These are phyloP conservation scores for Paecilomyces variotii DNA, from an alignment of 2,329 filamentous ascomycete genomes.

Conservation along the genomic window DNA sequence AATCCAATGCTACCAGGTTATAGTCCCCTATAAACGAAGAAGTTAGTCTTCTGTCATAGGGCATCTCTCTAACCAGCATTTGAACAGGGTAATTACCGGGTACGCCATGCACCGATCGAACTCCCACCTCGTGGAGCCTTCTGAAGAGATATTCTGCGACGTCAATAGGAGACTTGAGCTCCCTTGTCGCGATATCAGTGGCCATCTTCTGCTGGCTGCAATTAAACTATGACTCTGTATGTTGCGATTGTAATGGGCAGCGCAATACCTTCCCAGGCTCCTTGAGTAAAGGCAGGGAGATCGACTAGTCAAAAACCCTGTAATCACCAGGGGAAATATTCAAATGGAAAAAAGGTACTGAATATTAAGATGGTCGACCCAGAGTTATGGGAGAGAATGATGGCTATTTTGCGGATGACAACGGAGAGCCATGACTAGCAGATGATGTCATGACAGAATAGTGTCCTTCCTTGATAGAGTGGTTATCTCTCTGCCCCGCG, in stretches of 20 bases:
- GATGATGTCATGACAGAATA: constrained; percentile 3
- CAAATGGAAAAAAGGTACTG: not conserved
- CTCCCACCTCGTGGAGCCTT: constrained; percentile 41
- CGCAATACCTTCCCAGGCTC: not conserved
- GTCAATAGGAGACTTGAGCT: constrained; percentile 38
- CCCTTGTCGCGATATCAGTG: constrained; percentile 36
- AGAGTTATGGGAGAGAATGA: not conserved
- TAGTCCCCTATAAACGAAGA: constrained; percentile 45
- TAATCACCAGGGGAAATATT: not conserved
- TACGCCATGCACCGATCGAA: constrained; percentile 44
- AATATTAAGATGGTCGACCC: not conserved
- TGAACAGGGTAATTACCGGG: constrained; percentile 41
- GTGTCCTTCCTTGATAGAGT: not conserved
- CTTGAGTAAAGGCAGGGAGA: not conserved
- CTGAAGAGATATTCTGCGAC: constrained; percentile 44
- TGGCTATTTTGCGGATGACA: not conserved
- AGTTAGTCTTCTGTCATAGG: not conserved
- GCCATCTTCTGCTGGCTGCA: not conserved
- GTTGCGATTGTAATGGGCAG: not conserved
- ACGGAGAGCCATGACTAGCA: not conserved
- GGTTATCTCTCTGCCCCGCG: not conserved
- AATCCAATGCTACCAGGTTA: constrained; percentile 56
- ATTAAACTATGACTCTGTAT: not conserved
- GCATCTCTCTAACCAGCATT: not conserved
- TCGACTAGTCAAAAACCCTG: not conserved